phyloP scores from a whole-genome alignment of 768 basidiomycete genomes.

The Paxillus ammoniavirescens region DNA sequence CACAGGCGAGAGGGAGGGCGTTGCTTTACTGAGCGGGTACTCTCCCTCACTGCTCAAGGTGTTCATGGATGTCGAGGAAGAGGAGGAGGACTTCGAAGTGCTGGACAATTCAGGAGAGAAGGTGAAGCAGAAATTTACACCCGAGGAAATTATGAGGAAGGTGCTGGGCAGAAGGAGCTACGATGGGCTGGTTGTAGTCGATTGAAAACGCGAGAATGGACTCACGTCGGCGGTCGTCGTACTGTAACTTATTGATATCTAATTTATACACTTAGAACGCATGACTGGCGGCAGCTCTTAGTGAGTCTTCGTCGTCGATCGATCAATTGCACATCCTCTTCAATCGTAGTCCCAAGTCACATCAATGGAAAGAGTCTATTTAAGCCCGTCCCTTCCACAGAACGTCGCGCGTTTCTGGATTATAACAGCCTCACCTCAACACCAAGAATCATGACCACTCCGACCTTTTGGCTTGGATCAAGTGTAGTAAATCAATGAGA shows the following conservation, averaged over 20 bases:
- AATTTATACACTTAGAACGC: too few relatives aligned
- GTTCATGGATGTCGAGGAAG: slow-evolving; percentile 58
- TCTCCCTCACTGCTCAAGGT: slow-evolving; percentile 68
- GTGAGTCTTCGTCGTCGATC: too few relatives aligned
- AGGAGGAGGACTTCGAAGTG: slow-evolving; percentile 36
- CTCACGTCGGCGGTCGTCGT: background rate
- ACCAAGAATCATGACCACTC: too few relatives aligned
- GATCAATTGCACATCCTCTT: too few relatives aligned
- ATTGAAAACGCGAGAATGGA: slow-evolving; percentile 37
- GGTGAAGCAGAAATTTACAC: slow-evolving; percentile 37
- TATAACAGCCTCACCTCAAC: too few relatives aligned
- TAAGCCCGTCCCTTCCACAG: too few relatives aligned
- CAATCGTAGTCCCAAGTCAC: too few relatives aligned
- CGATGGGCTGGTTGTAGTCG: slow-evolving; percentile 55
- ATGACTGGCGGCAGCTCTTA: too few relatives aligned
- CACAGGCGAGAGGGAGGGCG: slow-evolving; percentile 52
- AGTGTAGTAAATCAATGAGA: too few relatives aligned
- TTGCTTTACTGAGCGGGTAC: slow-evolving; percentile 70
- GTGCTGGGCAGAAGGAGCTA: slow-evolving; percentile 49
- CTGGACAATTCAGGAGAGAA: slow-evolving; percentile 28
- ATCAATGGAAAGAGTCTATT: too few relatives aligned
- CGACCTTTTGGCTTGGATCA: too few relatives aligned
- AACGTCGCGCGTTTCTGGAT: too few relatives aligned
- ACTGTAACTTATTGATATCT: background rate
- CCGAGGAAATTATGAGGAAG: slow-evolving; percentile 46